These are phyloP conservation scores for Cystobasidium onofrii DNA, from an alignment of 768 basidiomycete genomes.

Conservation along the genomic window DNA sequence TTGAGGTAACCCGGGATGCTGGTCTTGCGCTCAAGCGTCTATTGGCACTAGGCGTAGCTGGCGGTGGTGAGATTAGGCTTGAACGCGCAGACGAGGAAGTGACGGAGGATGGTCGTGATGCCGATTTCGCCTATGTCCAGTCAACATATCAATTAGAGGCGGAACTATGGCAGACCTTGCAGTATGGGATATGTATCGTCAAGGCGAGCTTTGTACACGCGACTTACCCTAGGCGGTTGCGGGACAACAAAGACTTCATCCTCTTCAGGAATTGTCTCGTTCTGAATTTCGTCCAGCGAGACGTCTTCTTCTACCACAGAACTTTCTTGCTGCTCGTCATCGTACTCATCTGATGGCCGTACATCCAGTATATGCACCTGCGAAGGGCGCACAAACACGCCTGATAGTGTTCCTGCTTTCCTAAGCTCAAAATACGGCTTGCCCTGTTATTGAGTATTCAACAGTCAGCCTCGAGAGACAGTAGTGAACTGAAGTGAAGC, in stretches of 20 bases:
- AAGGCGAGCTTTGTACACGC: not conserved
- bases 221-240: constrained; percentile 18
- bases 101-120: not conserved
- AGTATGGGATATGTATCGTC: no score
- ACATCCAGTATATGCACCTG: constrained; percentile 23
- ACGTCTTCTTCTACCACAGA: not conserved
- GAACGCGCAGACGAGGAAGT: not conserved
- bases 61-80: not conserved
- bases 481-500: constrained; percentile 41
- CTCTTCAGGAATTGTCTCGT: not conserved
- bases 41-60: not conserved
- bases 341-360: not conserved
- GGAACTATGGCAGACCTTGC: no score
- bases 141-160: not conserved
- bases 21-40: not conserved
- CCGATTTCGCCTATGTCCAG: not conserved
- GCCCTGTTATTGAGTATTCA: constrained; percentile 10
- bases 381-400: constrained; percentile 30
- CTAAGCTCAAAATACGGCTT: constrained; percentile 8
- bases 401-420: constrained; percentile 22
- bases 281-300: not conserved
- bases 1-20: not conserved
- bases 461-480: not conserved
- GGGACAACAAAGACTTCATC: constrained; percentile 24
- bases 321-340: not conserved